Evolutionary conservation across 805 yeast species (phyloP).

Genomic region (Lipomyces starkeyi): DNA sequence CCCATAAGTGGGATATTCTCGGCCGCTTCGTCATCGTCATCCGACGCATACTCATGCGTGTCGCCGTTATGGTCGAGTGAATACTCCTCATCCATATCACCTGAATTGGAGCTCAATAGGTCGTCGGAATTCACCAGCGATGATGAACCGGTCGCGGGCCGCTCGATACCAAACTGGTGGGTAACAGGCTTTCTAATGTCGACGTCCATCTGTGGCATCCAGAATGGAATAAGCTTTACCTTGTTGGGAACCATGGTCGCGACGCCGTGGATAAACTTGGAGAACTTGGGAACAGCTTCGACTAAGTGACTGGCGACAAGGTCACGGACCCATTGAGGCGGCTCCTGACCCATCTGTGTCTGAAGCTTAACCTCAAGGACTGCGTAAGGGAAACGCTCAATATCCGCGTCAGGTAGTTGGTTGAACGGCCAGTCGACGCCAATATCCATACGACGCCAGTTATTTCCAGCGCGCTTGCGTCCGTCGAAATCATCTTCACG

Average conservation of each 20-base stretch:
- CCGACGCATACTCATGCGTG: constrained; percentile 19
- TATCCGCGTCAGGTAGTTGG: constrained; percentile 82
- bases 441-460: constrained; percentile 98
- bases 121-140: constrained; percentile 42
- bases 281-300: constrained; percentile 97
- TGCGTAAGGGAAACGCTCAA: constrained; percentile 95
- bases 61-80: constrained; percentile 43
- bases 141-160: constrained; percentile 46
- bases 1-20: constrained; percentile 41
- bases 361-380: constrained; percentile 96
- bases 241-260: constrained; percentile 88
- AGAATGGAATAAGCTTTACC: constrained; percentile 87
- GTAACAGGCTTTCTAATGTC: constrained; percentile 90
- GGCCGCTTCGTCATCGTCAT: constrained; percentile 40
- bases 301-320: constrained; percentile 90
- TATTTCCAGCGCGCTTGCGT: constrained; percentile 81
- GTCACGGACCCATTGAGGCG: constrained; percentile 97
- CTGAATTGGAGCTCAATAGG: constrained; percentile 43
- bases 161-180: constrained; percentile 67
- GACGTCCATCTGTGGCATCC: constrained; percentile 96
- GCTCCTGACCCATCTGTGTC: constrained; percentile 98
- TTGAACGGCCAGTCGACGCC: constrained; percentile 96
- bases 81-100: constrained; percentile 46
- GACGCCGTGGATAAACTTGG: constrained; percentile 96
- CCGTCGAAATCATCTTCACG: constrained; percentile 98